Percentiles rank a stretch among this genome's conserved stretches.
Conservation (phyloP, 192 early-diverging fungal genomes). For the Haplosporangium gracile region DNA sequence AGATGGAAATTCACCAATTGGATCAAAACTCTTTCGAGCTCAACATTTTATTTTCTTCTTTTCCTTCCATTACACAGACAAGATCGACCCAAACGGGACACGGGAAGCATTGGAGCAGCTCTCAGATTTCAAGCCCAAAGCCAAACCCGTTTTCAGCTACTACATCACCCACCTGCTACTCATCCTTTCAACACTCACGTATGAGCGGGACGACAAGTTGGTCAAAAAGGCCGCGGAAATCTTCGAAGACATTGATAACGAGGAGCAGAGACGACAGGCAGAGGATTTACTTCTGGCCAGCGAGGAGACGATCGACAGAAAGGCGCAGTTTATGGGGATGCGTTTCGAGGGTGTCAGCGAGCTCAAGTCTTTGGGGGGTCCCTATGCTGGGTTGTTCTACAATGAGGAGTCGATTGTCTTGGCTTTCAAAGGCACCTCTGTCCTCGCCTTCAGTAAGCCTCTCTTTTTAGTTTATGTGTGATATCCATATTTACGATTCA, state of each 20-base stretch:
- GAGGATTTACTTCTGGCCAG: conserved; percentile 37
- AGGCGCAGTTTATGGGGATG: conserved; percentile 37
- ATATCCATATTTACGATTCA: background rate
- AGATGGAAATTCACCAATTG: background rate
- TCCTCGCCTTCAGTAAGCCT: conserved; percentile 59
- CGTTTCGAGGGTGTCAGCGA: conserved; percentile 62
- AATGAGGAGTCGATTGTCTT: conserved; percentile 60
- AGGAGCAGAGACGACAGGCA: conserved; percentile 27
- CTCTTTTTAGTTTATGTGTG: background rate
- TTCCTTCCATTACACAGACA: conserved; percentile 10
- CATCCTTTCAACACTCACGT: conserved; percentile 59
- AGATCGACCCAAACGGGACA: conserved; percentile 36
- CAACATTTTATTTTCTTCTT: background rate
- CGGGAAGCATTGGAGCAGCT: conserved; percentile 32
- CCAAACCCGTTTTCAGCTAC: conserved; percentile 38
- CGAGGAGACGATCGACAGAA: conserved; percentile 46
- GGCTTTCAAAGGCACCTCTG: conserved; percentile 65
- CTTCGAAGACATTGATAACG: conserved; percentile 15
- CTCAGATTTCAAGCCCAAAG: conserved; percentile 4
- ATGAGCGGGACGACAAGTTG: conserved; percentile 59
- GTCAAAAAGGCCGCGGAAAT: conserved; percentile 56
- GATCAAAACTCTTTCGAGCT: background rate
- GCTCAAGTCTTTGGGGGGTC: conserved; percentile 62
- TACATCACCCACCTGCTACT: conserved; percentile 61
- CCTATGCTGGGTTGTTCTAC: conserved; percentile 64